phyloP scores from a whole-genome alignment of 2,329 filamentous ascomycete species.

The Fusarium sp. region DNA sequence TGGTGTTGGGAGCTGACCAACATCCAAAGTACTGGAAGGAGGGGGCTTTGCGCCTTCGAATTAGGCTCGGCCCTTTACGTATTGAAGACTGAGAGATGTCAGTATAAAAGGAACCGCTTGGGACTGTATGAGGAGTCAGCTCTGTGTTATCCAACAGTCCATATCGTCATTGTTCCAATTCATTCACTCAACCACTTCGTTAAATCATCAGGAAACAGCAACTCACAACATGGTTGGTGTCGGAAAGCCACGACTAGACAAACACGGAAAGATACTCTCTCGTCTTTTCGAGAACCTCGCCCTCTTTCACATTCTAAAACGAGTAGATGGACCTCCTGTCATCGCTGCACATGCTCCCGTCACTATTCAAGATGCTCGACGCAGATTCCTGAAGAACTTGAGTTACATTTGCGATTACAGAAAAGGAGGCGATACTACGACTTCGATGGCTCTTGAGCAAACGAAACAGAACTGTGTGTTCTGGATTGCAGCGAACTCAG shows the following conservation, averaged over 20 bases:
- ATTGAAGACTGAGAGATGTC: background rate
- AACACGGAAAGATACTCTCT: slow-evolving; percentile 25
- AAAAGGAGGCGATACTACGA: slow-evolving; percentile 59
- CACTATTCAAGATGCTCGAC: slow-evolving; percentile 11
- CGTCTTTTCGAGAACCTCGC: slow-evolving; percentile 40
- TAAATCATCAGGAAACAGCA: background rate
- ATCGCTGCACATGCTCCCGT: background rate
- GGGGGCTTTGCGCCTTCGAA: background rate
- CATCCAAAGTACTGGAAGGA: background rate
- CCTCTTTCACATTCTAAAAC: slow-evolving; percentile 28
- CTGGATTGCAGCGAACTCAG: slow-evolving; percentile 58
- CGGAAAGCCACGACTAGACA: slow-evolving; percentile 29
- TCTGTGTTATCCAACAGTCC: background rate
- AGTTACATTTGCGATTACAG: slow-evolving; percentile 59
- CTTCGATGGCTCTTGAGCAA: slow-evolving; percentile 57
- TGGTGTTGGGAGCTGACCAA: slow-evolving; percentile 17
- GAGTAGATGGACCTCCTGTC: slow-evolving; percentile 22
- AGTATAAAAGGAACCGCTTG: background rate
- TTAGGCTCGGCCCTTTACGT: background rate
- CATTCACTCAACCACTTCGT: background rate
- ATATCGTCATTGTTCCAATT: background rate
- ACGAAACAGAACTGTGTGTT: slow-evolving; percentile 49
- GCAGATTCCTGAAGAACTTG: slow-evolving; percentile 53
- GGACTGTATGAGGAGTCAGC: no score
- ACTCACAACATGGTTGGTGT: slow-evolving; percentile 11